A percentile compares a stretch with the other conserved stretches of the same genome.
Conservation (phyloP, 805 yeast species). For the Nakazawaea ambrosiae region DNA sequence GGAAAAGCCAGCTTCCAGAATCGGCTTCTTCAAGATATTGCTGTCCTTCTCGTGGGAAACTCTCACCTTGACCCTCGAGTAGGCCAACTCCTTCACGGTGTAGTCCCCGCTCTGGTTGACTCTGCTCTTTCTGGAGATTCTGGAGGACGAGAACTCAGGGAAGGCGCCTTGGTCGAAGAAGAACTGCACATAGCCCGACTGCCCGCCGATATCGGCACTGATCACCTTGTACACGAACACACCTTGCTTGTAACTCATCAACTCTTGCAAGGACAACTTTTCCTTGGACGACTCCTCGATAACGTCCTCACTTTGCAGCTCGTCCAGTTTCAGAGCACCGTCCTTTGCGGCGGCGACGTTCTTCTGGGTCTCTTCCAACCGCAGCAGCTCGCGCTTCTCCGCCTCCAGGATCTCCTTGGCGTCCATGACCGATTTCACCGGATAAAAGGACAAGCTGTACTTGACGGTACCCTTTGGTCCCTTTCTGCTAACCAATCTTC, state of each 20-base stretch:
- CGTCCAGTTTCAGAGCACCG: slow-evolving; percentile 14
- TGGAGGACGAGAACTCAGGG: slow-evolving; percentile 52
- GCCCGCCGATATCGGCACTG: slow-evolving; percentile 47
- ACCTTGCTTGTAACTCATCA: slow-evolving; percentile 62
- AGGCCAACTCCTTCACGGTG: slow-evolving; percentile 69
- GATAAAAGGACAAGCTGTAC: slow-evolving; percentile 77
- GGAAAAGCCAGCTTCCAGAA: slow-evolving; percentile 60
- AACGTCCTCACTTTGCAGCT: slow-evolving; percentile 22
- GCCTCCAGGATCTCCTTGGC: slow-evolving; percentile 64
- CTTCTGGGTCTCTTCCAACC: slow-evolving; percentile 26
- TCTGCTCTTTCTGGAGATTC: slow-evolving; percentile 32
- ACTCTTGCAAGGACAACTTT: slow-evolving; percentile 51
- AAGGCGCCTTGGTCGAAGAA: slow-evolving; percentile 73
- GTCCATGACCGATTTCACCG: slow-evolving; percentile 70
- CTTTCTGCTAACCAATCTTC: slow-evolving; percentile 62
- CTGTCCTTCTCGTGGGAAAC: slow-evolving; percentile 47
- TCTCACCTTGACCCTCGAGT: slow-evolving; percentile 61
- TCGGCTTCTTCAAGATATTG: slow-evolving; percentile 47
- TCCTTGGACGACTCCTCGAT: slow-evolving; percentile 33
- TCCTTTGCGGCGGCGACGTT: slow-evolving; percentile 28
- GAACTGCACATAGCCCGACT: slow-evolving; percentile 62
- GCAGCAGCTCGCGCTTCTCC: slow-evolving; percentile 24
- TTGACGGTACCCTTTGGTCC: slow-evolving; percentile 80
- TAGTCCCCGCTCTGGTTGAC: slow-evolving; percentile 57
- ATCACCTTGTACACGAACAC: slow-evolving; percentile 62